Base-by-base conservation (phyloP, 306 rosid genomes). In the Urtica urens region DNA sequence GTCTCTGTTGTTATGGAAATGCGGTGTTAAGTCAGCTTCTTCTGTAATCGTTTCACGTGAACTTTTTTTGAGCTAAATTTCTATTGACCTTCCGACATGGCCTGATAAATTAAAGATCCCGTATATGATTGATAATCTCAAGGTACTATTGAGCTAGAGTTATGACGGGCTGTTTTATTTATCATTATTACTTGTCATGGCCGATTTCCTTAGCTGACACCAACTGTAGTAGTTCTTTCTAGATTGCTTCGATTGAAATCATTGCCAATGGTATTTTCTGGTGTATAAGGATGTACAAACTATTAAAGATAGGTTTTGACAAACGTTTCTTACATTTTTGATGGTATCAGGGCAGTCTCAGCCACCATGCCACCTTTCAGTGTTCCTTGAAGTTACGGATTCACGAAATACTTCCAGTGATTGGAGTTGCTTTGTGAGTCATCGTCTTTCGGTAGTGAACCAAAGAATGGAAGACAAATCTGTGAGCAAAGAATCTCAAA, bases 371-470 rank as follows among this genome's bases (percentile, higher is more conserved):
- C 96, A 92, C 75, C 99, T 92, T 73, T 86, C 96, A 53, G 96
- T 92, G 42, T 92, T 92, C 68, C 99, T 92, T 66, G 99, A 92
- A 78, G 99, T 85, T 64, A 92, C 99, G 0, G 99, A 92, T 82
- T 79, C 96, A 62, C 79, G 93, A 58, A 92, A 78, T 69, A 75
- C 88, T 78, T 82, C 99, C 47, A 79, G 71, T 73, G 99, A 92
- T 59, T 92, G 96, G 99, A 92, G 99, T 79, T 92, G 99, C 76
- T 92, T 92, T 73, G 99, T 92, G 55, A 82, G 93, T 68, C 99
- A 86, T 59, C 87, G 99, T 42, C 68, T 92, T 64, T 85, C 94
- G 1, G 99, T 92, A 60, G 94, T 86, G 60, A 92, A 92, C 76
- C 99, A 82, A 75, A 85, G 53, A 70, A 53, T 59, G 70, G 99